A percentile compares a stretch with the other conserved stretches of the same genome.
These are phyloP conservation scores for Pyrenula massariospora DNA, from an alignment of 495 filamentous ascomycete species.

Conservation along the genomic window DNA sequence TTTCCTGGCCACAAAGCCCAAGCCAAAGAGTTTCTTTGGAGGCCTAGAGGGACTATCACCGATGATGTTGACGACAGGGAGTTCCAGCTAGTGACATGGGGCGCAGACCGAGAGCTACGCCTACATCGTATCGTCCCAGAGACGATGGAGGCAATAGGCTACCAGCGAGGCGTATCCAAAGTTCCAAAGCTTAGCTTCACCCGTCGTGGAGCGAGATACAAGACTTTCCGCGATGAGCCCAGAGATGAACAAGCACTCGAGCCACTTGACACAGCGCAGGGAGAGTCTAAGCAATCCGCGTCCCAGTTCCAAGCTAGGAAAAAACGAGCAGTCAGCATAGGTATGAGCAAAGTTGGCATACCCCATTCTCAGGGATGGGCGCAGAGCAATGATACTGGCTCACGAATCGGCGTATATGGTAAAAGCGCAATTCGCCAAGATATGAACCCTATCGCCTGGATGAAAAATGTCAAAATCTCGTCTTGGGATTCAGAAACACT, in stretches of 20 bases:
- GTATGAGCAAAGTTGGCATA: constrained; percentile 39
- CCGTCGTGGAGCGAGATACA: constrained; percentile 73
- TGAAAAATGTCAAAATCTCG: constrained; percentile 79
- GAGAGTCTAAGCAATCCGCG: constrained; percentile 5
- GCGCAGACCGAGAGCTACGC: constrained; percentile 69
- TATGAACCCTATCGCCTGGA: constrained; percentile 79
- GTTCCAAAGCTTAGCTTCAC: constrained; percentile 61
- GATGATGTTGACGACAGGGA: constrained; percentile 76
- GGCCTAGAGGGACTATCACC: constrained; percentile 59
- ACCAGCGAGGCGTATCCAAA: constrained; percentile 54
- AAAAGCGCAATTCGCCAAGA: constrained; percentile 43
- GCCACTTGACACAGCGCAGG: constrained; percentile 5
- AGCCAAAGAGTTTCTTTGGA: constrained; percentile 91
- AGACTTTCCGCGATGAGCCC: constrained; percentile 60
- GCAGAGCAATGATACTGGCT: constrained; percentile 33
- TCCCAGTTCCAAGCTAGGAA: constrained; percentile 14
- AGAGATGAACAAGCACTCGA: constrained; percentile 23
- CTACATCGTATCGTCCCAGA: constrained; percentile 62
- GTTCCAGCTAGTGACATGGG: constrained; percentile 91
- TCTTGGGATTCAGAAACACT: constrained; percentile 72
- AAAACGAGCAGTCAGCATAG: constrained; percentile 19
- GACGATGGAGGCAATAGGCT: constrained; percentile 60
- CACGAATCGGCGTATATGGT: constrained; percentile 52
- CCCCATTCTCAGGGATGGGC: constrained; percentile 28
- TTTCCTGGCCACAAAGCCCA: constrained; percentile 78